A percentile compares a stretch with the other conserved stretches of the same genome.
These are phyloP conservation scores for Zygosaccharomyces sapae DNA, from an alignment of 1,139 yeast genomes.

Conservation along the genomic window DNA sequence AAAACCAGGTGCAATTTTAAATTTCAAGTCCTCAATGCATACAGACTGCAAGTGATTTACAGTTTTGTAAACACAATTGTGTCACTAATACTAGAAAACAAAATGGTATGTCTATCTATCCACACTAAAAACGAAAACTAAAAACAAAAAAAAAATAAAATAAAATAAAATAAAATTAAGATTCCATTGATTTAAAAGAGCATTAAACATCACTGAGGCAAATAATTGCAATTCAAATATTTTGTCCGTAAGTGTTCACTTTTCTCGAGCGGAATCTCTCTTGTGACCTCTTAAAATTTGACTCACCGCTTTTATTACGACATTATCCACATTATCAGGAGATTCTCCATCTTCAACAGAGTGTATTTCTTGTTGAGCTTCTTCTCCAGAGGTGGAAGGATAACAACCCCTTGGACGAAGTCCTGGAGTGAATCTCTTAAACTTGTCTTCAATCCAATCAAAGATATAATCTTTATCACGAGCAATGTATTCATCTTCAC, in stretches of 20 bases:
- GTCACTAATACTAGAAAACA: too few species aligned
- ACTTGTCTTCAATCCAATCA: slow-evolving; percentile 18
- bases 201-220: background rate
- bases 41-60: background rate
- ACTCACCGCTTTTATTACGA: background rate
- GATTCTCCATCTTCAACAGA: background rate
- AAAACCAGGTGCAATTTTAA: slow-evolving; percentile 5
- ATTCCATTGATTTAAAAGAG: too few species aligned
- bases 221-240: background rate
- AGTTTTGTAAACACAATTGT: too few species aligned
- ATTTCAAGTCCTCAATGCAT: background rate
- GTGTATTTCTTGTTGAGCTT: background rate
- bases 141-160: too few species aligned
- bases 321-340: background rate
- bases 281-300: background rate
- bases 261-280: background rate
- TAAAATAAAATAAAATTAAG: too few species aligned
- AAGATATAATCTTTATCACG: slow-evolving; percentile 41
- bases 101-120: too few species aligned
- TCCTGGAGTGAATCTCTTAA: background rate
- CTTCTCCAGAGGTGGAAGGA: background rate
- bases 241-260: background rate
- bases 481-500: slow-evolving; percentile 39
- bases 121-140: too few species aligned
- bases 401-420: background rate